Evolutionary conservation across 2,329 filamentous ascomycete genomes (phyloP).

Genomic region (Alternaria postmessia): DNA sequence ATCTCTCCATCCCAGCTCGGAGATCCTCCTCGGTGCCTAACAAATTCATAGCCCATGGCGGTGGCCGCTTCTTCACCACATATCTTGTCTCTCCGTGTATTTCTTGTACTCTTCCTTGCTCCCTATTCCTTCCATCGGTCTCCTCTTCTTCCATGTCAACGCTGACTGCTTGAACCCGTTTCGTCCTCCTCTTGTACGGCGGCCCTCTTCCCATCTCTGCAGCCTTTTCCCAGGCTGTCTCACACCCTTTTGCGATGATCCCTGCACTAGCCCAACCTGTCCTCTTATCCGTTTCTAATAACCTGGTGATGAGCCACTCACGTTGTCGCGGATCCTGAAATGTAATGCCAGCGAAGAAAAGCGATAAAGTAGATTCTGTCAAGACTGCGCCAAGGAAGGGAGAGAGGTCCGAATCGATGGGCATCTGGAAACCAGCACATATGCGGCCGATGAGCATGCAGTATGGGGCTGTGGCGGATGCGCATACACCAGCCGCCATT

Average conservation of each 20-base stretch:
- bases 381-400: slow-evolving; percentile 81
- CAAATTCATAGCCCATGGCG: slow-evolving; percentile 80
- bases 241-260: slow-evolving; percentile 83
- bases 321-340: slow-evolving; percentile 77
- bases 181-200: slow-evolving; percentile 62
- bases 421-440: slow-evolving; percentile 69
- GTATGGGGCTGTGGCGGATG: slow-evolving; percentile 72
- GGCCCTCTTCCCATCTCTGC: slow-evolving; percentile 78
- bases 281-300: slow-evolving; percentile 77
- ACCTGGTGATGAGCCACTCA: slow-evolving; percentile 76
- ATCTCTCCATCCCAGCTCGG: slow-evolving; percentile 38
- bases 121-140: neutral
- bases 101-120: slow-evolving; percentile 18
- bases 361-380: slow-evolving; percentile 80
- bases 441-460: slow-evolving; percentile 83
- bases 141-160: neutral
- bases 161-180: slow-evolving; percentile 2
- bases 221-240: slow-evolving; percentile 81
- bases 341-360: slow-evolving; percentile 88
- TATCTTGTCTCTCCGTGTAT: slow-evolving; percentile 45
- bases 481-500: slow-evolving; percentile 82
- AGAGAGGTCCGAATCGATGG: slow-evolving; percentile 63
- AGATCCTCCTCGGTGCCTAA: slow-evolving; percentile 81
- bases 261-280: slow-evolving; percentile 88
- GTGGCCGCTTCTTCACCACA: slow-evolving; percentile 68